Evolutionary conservation across 179 eudicot genomes (phyloP), one percentile per base, ranked within the genome.

Genomic region (Heliamphora pulchella): DNA sequence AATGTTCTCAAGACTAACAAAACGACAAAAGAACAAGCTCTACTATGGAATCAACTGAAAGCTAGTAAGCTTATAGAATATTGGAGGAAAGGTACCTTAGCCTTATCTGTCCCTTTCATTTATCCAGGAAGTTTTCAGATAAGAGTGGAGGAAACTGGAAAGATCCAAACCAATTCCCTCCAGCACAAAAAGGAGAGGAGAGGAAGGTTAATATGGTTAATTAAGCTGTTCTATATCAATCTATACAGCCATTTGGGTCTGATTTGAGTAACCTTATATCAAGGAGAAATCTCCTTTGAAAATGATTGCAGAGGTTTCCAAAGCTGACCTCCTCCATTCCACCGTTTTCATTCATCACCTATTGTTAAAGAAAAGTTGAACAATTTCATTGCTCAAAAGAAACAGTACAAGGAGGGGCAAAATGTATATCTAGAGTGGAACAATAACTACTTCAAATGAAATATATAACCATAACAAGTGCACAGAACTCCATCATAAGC

Each of bases 341-440:
- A 18, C 66, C 22, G 18, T 62, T 62, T 62, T 62, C 66, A 62
- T 62, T 62, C 31, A 62, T 62, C 8, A 4, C 22, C 8, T 31
- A 31, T 31, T 31, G 31, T 31, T 31, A 31, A 31, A 31, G 31
- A 31, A 31, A 31, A 31, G 31, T 31, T 31, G 65, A 62, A 62
- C 31, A 18, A 17, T 17, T 61, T 61, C 54, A 44, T 59, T 13
- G 67, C 67, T 15, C 54, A 61, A 44, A 41, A 15, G 17, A 59
- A 8, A 58, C 15, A 46, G 39, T 18, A 18, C 8, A 9, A 58
- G 9, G 4, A 76, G 69, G 50, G 22, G 51, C 3, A 57, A 75
- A 22, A 75, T 75, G 47, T 74, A 64, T 13, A 14, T 58, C 66
- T 75, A 75, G 59, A 17, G 31, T 48, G 59, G 59, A 55, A 55